A percentile compares a stretch with the other conserved stretches of the same genome.
phyloP scores from a whole-genome alignment of 2,329 filamentous ascomycete species.

The Xylariomycetidae sp. region DNA sequence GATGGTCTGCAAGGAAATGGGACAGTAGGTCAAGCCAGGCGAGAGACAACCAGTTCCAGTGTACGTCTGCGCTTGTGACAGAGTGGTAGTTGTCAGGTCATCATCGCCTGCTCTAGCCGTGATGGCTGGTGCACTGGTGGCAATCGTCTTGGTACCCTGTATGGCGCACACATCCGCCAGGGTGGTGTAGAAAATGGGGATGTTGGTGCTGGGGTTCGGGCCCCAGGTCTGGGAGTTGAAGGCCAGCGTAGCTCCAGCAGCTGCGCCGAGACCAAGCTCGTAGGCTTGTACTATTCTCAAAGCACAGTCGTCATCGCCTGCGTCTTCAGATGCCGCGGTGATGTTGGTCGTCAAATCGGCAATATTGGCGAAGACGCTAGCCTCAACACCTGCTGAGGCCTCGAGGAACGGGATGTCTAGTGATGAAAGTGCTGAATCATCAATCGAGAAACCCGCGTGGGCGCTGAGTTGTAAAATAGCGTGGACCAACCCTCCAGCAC shows the following conservation, averaged over 20 bases:
- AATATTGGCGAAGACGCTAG: conserved; percentile 45
- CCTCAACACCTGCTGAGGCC: conserved; percentile 41
- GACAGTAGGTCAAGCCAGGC: conserved; percentile 42
- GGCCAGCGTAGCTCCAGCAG: conserved; percentile 47
- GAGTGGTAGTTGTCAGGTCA: conserved; percentile 34
- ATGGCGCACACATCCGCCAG: conserved; percentile 39
- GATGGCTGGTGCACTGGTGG: conserved; percentile 12
- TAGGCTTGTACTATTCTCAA: conserved; percentile 46
- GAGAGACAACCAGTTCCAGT: conserved; percentile 41
- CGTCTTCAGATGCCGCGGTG: conserved; percentile 30
- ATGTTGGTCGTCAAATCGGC: conserved; percentile 51
- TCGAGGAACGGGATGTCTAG: conserved; percentile 17
- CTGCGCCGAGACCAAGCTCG: conserved; percentile 47
- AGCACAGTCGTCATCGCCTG: conserved; percentile 33
- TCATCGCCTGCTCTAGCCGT: conserved; percentile 17
- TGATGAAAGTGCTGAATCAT: conserved; percentile 14
- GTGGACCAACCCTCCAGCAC: conserved; percentile 36
- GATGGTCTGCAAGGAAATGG: conserved; percentile 43
- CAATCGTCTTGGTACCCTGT: conserved; percentile 18
- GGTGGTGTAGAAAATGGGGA: conserved; percentile 50
- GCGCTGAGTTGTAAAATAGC: conserved; percentile 44
- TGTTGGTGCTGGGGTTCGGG: conserved; percentile 38
- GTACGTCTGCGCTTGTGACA: conserved; percentile 35
- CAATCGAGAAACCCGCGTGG: conserved; percentile 37
- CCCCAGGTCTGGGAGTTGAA: conserved; percentile 44